phyloP scores from a whole-genome alignment of 106 monocot species.

The Dioscorea zingiberensis region DNA sequence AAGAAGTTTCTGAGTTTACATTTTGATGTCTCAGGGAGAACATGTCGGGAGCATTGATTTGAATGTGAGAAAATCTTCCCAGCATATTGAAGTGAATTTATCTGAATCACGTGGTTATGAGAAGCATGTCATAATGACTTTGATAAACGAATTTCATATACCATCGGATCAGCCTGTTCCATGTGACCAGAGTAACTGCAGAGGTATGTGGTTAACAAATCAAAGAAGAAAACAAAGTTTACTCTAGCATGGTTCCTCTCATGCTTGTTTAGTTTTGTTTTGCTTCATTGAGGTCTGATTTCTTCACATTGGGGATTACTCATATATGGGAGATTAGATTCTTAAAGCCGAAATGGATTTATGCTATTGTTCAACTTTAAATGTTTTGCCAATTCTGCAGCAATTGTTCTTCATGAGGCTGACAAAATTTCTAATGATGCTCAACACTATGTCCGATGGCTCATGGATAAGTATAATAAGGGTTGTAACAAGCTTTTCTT shows the following conservation, averaged over 20 bases:
- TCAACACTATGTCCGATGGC: conserved; percentile 41
- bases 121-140: conserved; percentile 29
- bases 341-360: not conserved
- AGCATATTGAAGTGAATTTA: conserved; percentile 39
- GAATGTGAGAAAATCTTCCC: conserved; percentile 22
- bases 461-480: conserved; percentile 29
- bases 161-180: not conserved
- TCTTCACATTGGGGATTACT: not conserved
- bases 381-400: conserved; percentile 14
- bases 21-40: conserved; percentile 21
- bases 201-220: conserved; percentile 16
- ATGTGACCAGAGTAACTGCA: conserved; percentile 13
- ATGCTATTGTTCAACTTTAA: not conserved
- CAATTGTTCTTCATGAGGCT: conserved; percentile 35
- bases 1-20: no score
- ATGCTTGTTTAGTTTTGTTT: not conserved
- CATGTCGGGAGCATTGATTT: conserved; percentile 16
- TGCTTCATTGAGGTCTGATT: not conserved
- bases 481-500: conserved; percentile 35
- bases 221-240: not conserved
- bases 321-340: not conserved
- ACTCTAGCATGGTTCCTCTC: not conserved
- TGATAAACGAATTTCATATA: conserved; percentile 22
- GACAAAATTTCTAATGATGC: conserved; percentile 37
- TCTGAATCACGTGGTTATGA: conserved; percentile 36